phyloP scores from a whole-genome alignment of 1,139 yeast species.

The Debaryomycetaceae sp. region DNA sequence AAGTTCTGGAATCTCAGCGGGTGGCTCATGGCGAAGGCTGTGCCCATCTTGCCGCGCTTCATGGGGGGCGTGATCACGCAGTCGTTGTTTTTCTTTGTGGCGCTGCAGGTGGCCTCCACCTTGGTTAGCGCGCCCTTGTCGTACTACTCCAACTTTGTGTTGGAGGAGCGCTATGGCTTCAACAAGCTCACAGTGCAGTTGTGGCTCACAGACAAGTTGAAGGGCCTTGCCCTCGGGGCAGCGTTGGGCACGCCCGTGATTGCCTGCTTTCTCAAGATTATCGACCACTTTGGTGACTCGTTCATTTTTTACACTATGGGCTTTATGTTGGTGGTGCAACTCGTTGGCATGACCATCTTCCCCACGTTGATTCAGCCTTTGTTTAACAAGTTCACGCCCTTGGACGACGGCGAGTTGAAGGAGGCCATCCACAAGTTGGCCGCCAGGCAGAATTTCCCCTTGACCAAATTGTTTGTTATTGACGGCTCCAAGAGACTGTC shows the following conservation, averaged over 20 bases:
- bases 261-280: constrained; percentile 73
- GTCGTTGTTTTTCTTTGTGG: constrained; percentile 56
- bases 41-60: constrained; percentile 36
- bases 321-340: constrained; percentile 66
- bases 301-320: constrained; percentile 78
- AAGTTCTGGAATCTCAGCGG: constrained; percentile 61
- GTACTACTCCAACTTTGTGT: constrained; percentile 75
- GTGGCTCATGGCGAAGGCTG: constrained; percentile 25
- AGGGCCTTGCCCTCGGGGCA: constrained; percentile 49
- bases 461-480: constrained; percentile 75
- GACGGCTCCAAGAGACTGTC: constrained; percentile 96
- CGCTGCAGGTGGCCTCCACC: constrained; percentile 43
- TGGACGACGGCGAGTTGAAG: constrained; percentile 87
- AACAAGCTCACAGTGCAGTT: constrained; percentile 72
- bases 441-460: constrained; percentile 71
- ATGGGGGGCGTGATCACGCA: constrained; percentile 60
- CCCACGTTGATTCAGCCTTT: constrained; percentile 89
- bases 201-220: constrained; percentile 70
- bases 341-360: constrained; percentile 64
- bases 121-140: constrained; percentile 61
- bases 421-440: constrained; percentile 79
- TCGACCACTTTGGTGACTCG: constrained; percentile 72
- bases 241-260: constrained; percentile 69
- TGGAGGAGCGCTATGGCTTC: constrained; percentile 91
- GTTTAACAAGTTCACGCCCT: constrained; percentile 85